Conservation (phyloP, 2,329 filamentous ascomycete genomes). For the Tolypocladium sp. region DNA sequence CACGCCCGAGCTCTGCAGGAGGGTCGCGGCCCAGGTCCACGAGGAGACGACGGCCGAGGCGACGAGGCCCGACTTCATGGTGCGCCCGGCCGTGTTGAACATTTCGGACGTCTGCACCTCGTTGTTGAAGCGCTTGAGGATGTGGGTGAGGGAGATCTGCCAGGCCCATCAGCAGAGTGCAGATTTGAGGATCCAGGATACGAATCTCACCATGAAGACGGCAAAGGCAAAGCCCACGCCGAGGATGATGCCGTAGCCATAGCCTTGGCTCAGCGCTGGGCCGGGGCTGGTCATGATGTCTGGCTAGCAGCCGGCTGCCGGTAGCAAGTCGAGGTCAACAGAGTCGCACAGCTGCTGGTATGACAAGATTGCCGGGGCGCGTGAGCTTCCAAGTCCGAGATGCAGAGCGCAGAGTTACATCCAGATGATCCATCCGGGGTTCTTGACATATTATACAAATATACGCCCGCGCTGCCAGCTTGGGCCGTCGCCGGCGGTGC, state of each 20-base stretch:
- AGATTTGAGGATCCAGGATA: not conserved
- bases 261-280: slow-evolving; percentile 45
- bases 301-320: not conserved
- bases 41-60: slow-evolving; percentile 84
- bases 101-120: slow-evolving; percentile 87
- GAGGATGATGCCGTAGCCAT: slow-evolving; percentile 70
- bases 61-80: slow-evolving; percentile 81
- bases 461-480: not conserved
- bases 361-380: not conserved
- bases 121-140: slow-evolving; percentile 49
- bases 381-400: not conserved
- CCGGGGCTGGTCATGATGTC: slow-evolving; percentile 8
- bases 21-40: slow-evolving; percentile 87
- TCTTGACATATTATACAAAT: not conserved
- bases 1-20: slow-evolving; percentile 71
- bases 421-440: not conserved
- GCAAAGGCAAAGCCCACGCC: slow-evolving; percentile 68
- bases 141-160: slow-evolving; percentile 57
- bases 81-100: slow-evolving; percentile 82
- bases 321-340: not conserved
- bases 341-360: too few relatives aligned
- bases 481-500: not conserved
- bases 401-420: not conserved
- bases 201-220: slow-evolving; percentile 48
- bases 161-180: too few relatives aligned